A percentile compares a stretch with the other conserved stretches of the same genome.
phyloP scores from a whole-genome alignment of 257 asterid genomes.

The Scutellaria barbata region DNA sequence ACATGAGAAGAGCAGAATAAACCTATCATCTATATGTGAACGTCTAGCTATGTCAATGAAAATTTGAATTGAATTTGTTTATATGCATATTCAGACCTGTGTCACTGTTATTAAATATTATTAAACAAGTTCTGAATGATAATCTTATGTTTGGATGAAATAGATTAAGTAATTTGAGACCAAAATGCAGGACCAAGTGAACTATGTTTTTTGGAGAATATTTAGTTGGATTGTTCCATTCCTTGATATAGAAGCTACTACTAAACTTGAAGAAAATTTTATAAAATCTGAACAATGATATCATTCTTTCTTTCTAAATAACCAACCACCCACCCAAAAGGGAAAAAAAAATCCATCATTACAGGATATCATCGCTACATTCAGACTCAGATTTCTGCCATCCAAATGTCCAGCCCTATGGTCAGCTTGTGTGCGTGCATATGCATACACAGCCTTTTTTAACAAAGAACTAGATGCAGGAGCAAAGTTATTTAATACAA shows the following conservation, averaged over 20 bases:
- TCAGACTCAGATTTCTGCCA: neutral
- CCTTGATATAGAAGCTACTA: constrained; percentile 12
- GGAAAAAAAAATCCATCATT: neutral
- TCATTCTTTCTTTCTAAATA: neutral
- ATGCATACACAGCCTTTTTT: neutral
- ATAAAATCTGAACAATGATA: neutral
- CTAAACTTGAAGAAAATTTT: neutral
- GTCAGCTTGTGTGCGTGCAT: constrained; percentile 13
- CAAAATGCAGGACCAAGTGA: no score
- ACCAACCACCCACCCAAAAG: neutral
- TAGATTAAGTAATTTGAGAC: no score
- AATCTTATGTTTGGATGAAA: no score
- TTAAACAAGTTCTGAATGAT: no score
- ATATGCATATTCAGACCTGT: constrained; percentile 23
- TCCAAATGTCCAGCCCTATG: neutral
- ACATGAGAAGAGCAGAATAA: neutral
- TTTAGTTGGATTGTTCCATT: no score
- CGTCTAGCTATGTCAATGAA: neutral
- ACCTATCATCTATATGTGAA: neutral
- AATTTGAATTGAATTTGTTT: neutral
- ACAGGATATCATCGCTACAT: constrained; percentile 1
- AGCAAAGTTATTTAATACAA: neutral
- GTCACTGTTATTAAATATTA: constrained; percentile 22
- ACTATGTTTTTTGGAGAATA: no score
- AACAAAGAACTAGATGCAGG: constrained; percentile 9